A percentile compares a stretch with the other conserved stretches of the same genome.
Evolutionary conservation across 2,329 filamentous ascomycete species (phyloP).

Genomic region (Diaporthe sp.): DNA sequence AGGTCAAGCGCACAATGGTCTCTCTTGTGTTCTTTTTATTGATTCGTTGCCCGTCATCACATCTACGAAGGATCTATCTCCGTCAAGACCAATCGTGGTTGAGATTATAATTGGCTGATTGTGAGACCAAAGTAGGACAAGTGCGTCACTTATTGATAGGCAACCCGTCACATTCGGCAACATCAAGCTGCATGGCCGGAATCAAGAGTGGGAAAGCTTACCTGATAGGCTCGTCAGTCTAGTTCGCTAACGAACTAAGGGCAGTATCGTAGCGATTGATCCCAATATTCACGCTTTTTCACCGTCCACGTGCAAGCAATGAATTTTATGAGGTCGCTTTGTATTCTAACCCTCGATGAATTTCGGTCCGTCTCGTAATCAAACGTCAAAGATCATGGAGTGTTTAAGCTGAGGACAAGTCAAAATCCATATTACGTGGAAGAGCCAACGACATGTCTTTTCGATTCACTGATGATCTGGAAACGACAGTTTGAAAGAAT

Average conservation of each 20-base stretch:
- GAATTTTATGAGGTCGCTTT: not conserved
- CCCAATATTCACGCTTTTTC: not conserved
- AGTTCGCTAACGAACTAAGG: no score
- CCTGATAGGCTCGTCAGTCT: not conserved
- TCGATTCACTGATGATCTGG: not conserved
- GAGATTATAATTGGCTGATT: not conserved
- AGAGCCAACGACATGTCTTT: not conserved
- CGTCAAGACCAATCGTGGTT: not conserved
- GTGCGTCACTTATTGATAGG: slow-evolving; percentile 3
- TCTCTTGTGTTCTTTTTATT: not conserved
- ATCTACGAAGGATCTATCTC: not conserved
- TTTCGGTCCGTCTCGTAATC: not conserved
- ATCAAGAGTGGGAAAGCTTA: slow-evolving; percentile 24
- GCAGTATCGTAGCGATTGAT: no score
- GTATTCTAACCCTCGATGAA: not conserved
- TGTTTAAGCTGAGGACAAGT: not conserved
- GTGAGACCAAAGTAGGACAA: slow-evolving; percentile 4
- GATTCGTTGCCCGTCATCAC: not conserved
- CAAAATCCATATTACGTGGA: not conserved
- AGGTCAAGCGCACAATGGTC: not conserved
- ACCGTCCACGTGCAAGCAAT: not conserved
- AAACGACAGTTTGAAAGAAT: no score
- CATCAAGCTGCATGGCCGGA: slow-evolving; percentile 11
- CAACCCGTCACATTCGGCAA: not conserved
- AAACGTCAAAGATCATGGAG: not conserved